phyloP scores from a whole-genome alignment of 495 filamentous ascomycete genomes.

The Aspergillus wentii region DNA sequence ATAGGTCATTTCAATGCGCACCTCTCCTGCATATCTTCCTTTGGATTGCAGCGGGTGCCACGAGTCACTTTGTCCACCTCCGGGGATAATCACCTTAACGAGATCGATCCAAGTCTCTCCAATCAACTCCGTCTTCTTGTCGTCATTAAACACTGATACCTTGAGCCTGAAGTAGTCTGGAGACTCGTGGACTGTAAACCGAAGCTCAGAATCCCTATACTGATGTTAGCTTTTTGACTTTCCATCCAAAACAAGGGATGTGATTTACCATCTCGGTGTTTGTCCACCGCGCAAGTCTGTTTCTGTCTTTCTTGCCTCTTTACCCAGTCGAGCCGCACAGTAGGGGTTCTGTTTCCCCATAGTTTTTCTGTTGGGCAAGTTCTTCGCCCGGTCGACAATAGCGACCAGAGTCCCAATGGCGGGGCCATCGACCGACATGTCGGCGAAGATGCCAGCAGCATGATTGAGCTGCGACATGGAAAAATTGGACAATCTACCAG shows the following conservation, averaged over 20 bases:
- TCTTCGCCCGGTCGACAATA: conserved; percentile 90
- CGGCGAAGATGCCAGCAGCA: conserved; percentile 91
- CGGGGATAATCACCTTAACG: conserved; percentile 71
- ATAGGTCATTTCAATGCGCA: conserved; percentile 92
- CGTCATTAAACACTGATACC: conserved; percentile 94
- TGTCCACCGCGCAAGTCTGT: conserved; percentile 93
- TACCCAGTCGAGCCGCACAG: conserved; percentile 87
- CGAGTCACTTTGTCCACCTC: conserved; percentile 85
- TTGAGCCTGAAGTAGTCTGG: conserved; percentile 93
- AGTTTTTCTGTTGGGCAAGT: conserved; percentile 90
- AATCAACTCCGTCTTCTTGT: conserved; percentile 93
- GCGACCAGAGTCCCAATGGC: conserved; percentile 90
- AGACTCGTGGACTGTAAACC: conserved; percentile 93
- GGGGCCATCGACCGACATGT: conserved; percentile 92
- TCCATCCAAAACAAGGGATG: background rate
- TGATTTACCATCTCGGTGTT: conserved; percentile 84
- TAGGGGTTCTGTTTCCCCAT: conserved; percentile 99
- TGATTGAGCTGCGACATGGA: conserved; percentile 49
- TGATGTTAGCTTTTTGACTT: conserved; percentile 8
- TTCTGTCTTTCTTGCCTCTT: conserved; percentile 96
- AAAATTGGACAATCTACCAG: conserved; percentile 27
- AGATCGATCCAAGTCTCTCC: conserved; percentile 88
- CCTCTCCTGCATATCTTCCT: conserved; percentile 91
- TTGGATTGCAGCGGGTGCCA: conserved; percentile 86
- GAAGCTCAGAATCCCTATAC: conserved; percentile 90